Evolutionary conservation across 1,139 yeast genomes (phyloP), one percentile per base, ranked within the genome.

Genomic region (Geotrichum histeridarum): DNA sequence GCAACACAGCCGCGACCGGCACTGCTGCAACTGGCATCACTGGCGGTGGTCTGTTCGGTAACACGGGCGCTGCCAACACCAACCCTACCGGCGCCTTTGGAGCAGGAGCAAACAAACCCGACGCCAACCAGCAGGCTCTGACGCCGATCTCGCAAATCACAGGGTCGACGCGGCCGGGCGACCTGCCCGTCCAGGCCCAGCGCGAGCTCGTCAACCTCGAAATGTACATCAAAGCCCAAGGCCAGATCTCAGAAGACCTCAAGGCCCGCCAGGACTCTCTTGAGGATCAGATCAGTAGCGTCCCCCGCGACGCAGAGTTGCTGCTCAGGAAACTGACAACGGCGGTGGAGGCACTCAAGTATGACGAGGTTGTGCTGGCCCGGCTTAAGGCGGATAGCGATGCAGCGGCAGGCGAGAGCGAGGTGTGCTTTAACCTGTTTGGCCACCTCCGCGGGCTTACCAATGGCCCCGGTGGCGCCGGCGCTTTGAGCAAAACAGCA

Each of bases 141-240:
- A 30, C 48, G 37, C 57, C 65, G 64, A 50, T 66, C 61, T 51
- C 64, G 3, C 84, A 81, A 47, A 77, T 90, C 53, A 86, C 93
- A 2, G 86, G 96, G 5, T 81, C 91, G 79, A 88, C 97, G 0
- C 78, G 95, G 53, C 93, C 91, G 2, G 83, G 86, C 11, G 98
- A 91, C 61, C 76, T 93, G 48, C 95, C 98, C 0, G 82, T 78
- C 43, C 80, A 79, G 11, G 76, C 81, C 42, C 90, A 90, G 63
- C 84, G 81, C 63, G 88, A 89, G 67, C 76, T 93, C 43, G 95
- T 89, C 66, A 85, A 83, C 59, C 75, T 91, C 56, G 96, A 93
- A 68, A 80, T 81, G 54, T 91, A 89, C 67, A 89, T 93, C 59
- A 86, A 84, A 61, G 80, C 83, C 41, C 98, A 93, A 71, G 87